phyloP scores from a whole-genome alignment of 352 stramenopile genomes.

The Globisporangium cylindrosporum region DNA sequence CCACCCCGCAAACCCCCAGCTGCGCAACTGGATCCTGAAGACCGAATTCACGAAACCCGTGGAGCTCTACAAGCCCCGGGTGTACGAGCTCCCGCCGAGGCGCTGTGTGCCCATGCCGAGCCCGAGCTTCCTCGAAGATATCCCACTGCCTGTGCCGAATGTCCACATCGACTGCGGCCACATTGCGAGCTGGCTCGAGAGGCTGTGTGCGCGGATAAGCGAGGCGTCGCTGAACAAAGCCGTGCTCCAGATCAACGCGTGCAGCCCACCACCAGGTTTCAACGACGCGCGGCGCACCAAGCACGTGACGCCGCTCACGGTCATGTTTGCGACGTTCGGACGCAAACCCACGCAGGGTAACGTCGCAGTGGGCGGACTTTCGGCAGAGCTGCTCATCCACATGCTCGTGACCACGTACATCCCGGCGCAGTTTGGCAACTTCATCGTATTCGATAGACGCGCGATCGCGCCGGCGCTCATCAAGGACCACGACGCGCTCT shows the following conservation, averaged over 20 bases:
- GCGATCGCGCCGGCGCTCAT: constrained; percentile 44
- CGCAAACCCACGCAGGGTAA: constrained; percentile 81
- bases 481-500: constrained; percentile 43
- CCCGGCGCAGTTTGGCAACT: constrained; percentile 91
- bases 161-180: constrained; percentile 57
- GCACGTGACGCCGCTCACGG: constrained; percentile 67
- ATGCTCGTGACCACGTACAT: constrained; percentile 92
- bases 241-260: constrained; percentile 61
- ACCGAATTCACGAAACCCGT: constrained; percentile 64
- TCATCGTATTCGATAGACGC: constrained; percentile 82
- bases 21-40: constrained; percentile 60
- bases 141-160: constrained; percentile 70
- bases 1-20: constrained; percentile 47
- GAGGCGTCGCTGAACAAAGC: constrained; percentile 55
- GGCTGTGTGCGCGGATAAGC: constrained; percentile 47
- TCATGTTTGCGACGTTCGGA: constrained; percentile 90
- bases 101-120: constrained; percentile 88
- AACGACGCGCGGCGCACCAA: constrained; percentile 75
- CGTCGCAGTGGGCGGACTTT: constrained; percentile 81
- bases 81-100: constrained; percentile 78
- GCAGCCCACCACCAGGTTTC: constrained; percentile 50
- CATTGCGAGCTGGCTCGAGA: constrained; percentile 68
- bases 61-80: constrained; percentile 73
- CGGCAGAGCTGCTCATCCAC: constrained; percentile 84
- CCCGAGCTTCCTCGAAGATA: constrained; percentile 69